Base-by-base conservation (phyloP, 139 green algal species). In the Volvox africanus region DNA sequence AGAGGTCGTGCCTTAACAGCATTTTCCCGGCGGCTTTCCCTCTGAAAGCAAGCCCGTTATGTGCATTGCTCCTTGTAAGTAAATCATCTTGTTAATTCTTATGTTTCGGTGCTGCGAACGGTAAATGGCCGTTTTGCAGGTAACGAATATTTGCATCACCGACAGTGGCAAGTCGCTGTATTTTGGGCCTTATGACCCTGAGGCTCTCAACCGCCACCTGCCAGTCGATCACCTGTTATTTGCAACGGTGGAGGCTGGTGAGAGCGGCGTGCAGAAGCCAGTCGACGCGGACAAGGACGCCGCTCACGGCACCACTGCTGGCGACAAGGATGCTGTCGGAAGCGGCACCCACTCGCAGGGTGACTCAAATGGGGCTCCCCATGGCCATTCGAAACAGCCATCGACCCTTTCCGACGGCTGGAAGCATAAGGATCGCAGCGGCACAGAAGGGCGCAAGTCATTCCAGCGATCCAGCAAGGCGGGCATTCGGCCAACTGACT, bases 221-320 rank as follows among this genome's bases (percentile, higher is more conserved):
- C 95, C 95, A 16, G 93, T 94, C 28, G 93, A 94, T 89, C 86
- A 94, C 80, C 91, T 95, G 88, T 80, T 94, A 37, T 92, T 91
- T 17, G 93, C 93, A 1, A 95, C 93, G 2, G 93, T 95, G 69
- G 93, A 95, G 81, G 93, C 83, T 19, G 90, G 90, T 33, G 83
- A 89, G 91, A 71, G 61, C 79, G 89, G 89, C 79, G 86, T 90
- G 87, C 90, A 91, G 87, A 78, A 91, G 76, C 50, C 50, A 3
- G 1, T 37, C 32, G 86, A 83, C 32, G 73, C 13, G 9, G 86
- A 82, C 61, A 81, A 86, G 30, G 18, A 61, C 30, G 80, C 22
- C 80, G 80, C 80, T 0, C 5, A 55, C 61, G 76, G 33, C 32
- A 20, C 30, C 24, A 35, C 32, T 61, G 76, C 76, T 26, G 76